These are phyloP conservation scores for Yamadazyma oceani DNA, from an alignment of 1,139 yeast species.

Conservation along the genomic window DNA sequence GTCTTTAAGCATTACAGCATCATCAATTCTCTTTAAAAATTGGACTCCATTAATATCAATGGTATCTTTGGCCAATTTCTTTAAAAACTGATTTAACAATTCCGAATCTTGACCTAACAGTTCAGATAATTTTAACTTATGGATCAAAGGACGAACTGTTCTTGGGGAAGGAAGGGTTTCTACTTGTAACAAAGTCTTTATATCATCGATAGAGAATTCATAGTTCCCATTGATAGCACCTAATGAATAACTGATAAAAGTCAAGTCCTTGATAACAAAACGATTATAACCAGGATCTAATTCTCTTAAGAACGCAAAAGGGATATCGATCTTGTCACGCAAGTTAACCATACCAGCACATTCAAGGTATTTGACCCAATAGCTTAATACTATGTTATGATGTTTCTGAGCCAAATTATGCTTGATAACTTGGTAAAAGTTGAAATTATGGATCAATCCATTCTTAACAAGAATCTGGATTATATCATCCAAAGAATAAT, in stretches of 20 bases:
- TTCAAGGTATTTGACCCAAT: constrained; percentile 40
- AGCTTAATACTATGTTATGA: constrained; percentile 26
- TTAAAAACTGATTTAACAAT: background rate
- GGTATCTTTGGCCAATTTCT: background rate
- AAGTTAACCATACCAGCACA: constrained; percentile 15
- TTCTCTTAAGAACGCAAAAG: constrained; percentile 1
- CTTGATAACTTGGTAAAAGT: constrained; percentile 29
- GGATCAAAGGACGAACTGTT: background rate
- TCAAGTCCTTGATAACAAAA: constrained; percentile 23
- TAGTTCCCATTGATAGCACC: constrained; percentile 26
- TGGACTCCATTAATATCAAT: constrained; percentile 35
- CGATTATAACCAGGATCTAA: constrained; percentile 3
- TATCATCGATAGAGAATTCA: constrained; percentile 26
- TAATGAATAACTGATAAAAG: constrained; percentile 36
- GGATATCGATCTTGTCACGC: background rate
- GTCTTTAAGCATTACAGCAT: constrained; percentile 22
- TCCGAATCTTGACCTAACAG: background rate
- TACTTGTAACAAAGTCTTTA: constrained; percentile 29
- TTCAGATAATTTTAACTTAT: background rate
- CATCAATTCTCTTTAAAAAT: constrained; percentile 24
- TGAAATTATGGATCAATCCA: constrained; percentile 34
- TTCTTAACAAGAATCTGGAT: constrained; percentile 29
- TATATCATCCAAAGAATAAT: constrained; percentile 20
- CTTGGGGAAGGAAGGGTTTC: constrained; percentile 23
- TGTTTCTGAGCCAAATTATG: constrained; percentile 15